Conservation (phyloP, 1,284 basidiomycete genomes). For the Leccinum olivaceoglutinosum region DNA sequence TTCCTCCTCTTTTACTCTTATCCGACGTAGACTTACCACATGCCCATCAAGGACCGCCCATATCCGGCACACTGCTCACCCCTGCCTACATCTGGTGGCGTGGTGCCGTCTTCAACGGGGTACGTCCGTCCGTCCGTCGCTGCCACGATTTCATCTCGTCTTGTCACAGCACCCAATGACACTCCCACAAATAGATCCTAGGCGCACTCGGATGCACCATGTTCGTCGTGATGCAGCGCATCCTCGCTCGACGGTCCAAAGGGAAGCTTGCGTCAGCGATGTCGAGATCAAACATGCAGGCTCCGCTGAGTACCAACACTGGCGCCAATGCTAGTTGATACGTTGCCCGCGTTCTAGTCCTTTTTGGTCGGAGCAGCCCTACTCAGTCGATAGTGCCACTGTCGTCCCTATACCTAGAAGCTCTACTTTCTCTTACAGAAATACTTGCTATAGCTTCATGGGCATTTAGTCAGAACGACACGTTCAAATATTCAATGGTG, state of each 20-base stretch:
- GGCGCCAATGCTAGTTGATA: not conserved
- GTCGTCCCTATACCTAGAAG: not conserved
- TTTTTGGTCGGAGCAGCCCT: not conserved
- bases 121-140: constrained; percentile 7
- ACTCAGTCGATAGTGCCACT: not conserved
- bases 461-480: not conserved
- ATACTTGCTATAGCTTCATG: not conserved
- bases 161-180: not conserved
- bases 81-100: constrained; percentile 29
- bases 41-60: constrained; percentile 22
- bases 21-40: not conserved
- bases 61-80: constrained; percentile 28
- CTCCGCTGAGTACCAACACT: not conserved
- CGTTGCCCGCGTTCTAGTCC: not conserved
- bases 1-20: not conserved
- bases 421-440: not conserved
- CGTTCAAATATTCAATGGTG: too few species aligned
- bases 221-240: constrained; percentile 24
- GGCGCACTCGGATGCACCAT: constrained; percentile 23
- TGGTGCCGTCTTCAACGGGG: constrained; percentile 28
- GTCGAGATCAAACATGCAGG: not conserved
- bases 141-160: not conserved
- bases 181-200: constrained; percentile 11
- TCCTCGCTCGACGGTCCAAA: constrained; percentile 18
- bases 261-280: not conserved